Evolutionary conservation across 1,284 basidiomycete genomes (phyloP), one percentile per base, ranked within the genome.

Genomic region (Cryptococcus amylolentus): DNA sequence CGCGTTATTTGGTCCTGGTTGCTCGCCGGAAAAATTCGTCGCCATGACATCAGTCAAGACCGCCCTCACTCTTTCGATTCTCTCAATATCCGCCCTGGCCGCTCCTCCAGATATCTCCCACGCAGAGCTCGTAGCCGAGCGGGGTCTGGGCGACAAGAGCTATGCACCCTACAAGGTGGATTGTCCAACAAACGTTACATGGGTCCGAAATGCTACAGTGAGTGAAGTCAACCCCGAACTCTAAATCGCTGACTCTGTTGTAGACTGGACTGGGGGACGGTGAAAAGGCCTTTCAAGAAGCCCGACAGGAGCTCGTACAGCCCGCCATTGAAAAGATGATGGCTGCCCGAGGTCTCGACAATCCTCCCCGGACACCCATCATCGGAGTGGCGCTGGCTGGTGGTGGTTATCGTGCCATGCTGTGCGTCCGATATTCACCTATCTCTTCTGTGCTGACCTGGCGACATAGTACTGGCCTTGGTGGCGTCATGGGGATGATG

Each of bases 401-500:
- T 38, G 80, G 80, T 31, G 80, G 80, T 5, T 77, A 80, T 55
- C 64, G 80, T 18, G 80, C 80, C 10, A 80, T 81, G 79, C 70
- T 79, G 63, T 72, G 51, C 58, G 70, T 64, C 41, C 44, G 35
- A 27, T 39, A 20, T 23, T 7, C 26, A n/a, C 43, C 13, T 3
- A 35, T 12, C 28, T 35, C 16, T n/a, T 26, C 20, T 37, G 8
- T 46, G 26, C 7, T 35, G 18, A 18, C 35, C 23, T 23, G 23
- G 23, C 40, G 14, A 28, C 27, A 46, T 45, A 62, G 61, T 7
- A 61, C 60, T 20, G 64, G 60, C 5, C 54, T 63, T 9, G 63
- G 67, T 9, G 62, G 61, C 12, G 54, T 67, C 46, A 58, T 57
- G 55, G 62, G 52, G 4, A 66, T 59, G 46, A 61, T 58, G 58